phyloP scores from a whole-genome alignment of 305 asterid genomes.

The Rubia tinctorum region DNA sequence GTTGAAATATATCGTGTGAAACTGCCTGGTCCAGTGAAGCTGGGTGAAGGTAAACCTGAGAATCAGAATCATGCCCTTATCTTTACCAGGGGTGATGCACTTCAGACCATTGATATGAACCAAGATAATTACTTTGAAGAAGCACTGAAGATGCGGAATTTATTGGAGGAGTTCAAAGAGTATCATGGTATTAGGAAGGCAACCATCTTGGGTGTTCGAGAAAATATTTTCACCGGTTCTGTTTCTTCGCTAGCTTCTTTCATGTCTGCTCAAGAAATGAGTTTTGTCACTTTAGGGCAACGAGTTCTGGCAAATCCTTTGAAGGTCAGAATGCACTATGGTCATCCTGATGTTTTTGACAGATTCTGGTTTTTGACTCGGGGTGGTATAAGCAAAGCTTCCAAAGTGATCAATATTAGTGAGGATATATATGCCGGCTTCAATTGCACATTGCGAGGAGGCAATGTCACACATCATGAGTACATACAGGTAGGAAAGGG shows the following conservation, averaged over 20 bases:
- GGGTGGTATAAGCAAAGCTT: constrained; percentile 98
- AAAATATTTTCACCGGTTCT: constrained; percentile 91
- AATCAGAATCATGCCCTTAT: constrained; percentile 96
- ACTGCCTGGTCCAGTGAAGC: constrained; percentile 90
- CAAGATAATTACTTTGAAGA: constrained; percentile 97
- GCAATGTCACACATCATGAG: constrained; percentile 94
- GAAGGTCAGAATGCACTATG: constrained; percentile 94
- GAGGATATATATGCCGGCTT: constrained; percentile 98
- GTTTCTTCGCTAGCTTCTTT: constrained; percentile 96
- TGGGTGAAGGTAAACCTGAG: constrained; percentile 37
- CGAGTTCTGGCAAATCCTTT: constrained; percentile 89
- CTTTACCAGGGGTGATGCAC: constrained; percentile 94
- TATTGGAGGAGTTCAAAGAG: constrained; percentile 82
- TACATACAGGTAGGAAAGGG: constrained; percentile 98
- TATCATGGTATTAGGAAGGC: constrained; percentile 80
- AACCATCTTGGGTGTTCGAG: constrained; percentile 92
- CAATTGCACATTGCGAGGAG: constrained; percentile 91
- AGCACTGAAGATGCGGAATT: constrained; percentile 93
- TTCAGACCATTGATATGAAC: constrained; percentile 96
- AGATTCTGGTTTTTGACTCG: constrained; percentile 95
- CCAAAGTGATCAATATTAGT: constrained; percentile 87
- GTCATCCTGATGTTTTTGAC: constrained; percentile 36
- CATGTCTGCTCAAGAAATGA: constrained; percentile 97
- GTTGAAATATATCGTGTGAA: constrained; percentile 86
- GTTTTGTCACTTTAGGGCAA: constrained; percentile 94